Base-by-base conservation (phyloP, 75 land plant genomes). In the Pseudotsuga menziesii region DNA sequence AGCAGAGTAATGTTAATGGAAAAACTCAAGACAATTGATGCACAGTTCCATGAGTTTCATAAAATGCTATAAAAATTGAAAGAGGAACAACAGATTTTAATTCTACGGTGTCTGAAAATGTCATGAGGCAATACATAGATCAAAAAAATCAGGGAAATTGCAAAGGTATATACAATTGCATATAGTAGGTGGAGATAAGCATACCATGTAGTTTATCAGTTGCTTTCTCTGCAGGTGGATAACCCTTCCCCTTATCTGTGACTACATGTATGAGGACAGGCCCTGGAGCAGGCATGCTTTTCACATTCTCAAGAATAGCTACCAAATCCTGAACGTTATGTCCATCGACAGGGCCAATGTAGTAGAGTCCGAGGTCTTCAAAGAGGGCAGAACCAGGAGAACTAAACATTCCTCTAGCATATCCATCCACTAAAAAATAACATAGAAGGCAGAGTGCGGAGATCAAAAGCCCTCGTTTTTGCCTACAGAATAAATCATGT, bases 311-410 rank as follows among this genome's bases (percentile, higher is more conserved):
- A 55, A 94, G 78, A 2, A 94, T 88, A 39, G 86, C 77, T 13
- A 91, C 89, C 55, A 94, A 72, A 75, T 93, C 96, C 27, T 86
- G 87, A 12, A 93, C 62, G 1, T 29, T 90, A 77, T 92, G 92
- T 11, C 95, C 95, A 77, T 92, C 90, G 6, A 92, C 93, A 15
- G 95, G 95, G 26, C 95, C 95, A 56, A 88, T 90, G 83, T 93
- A 93, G 75, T 93, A 91, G 48, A 93, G 63, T 3, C 93, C 93
- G 1, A 93, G 87, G 81, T 90, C 95, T 80, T 92, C 93, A 70
- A 92, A 92, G 39, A 92, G 71, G 39, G 88, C 86, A n/a, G 92
- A 84, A 4, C 92, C 92, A 3, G 87, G 73, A 63, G 85, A 87
- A 80, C 94, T 86, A 1, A 92, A 81, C 91, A 92, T 83, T 13